phyloP scores from a whole-genome alignment of 257 asterid species.

The Penstemon eatonii region DNA sequence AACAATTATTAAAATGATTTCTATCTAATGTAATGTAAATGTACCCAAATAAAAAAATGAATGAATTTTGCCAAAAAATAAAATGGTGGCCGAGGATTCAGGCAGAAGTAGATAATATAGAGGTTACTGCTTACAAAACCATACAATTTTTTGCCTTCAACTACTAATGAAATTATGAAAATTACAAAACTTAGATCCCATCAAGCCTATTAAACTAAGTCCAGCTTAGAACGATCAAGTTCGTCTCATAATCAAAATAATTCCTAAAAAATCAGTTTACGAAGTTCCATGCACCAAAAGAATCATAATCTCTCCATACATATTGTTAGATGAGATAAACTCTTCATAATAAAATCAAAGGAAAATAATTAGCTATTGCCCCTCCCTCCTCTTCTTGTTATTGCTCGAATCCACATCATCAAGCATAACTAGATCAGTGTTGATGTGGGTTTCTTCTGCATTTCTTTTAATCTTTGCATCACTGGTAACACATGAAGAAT shows the following conservation, averaged over 20 bases:
- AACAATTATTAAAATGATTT: too few relatives aligned
- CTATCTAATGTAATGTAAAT: too few relatives aligned
- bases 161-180: neutral
- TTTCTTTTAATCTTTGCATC: constrained; percentile 43
- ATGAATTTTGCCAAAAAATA: too few relatives aligned
- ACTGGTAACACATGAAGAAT: constrained; percentile 16
- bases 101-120: neutral
- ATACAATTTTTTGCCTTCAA: neutral
- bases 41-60: too few relatives aligned
- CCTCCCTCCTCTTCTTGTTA: constrained; percentile 52
- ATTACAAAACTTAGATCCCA: constrained; percentile 36
- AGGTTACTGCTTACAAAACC: constrained; percentile 1
- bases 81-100: neutral
- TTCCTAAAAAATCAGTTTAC: constrained; percentile 33
- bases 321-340: constrained; percentile 40
- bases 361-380: constrained; percentile 32
- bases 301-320: constrained; percentile 45
- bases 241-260: constrained; percentile 40
- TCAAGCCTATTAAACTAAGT: constrained; percentile 31
- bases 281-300: constrained; percentile 45
- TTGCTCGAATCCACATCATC: constrained; percentile 41
- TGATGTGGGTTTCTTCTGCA: constrained; percentile 40
- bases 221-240: constrained; percentile 21
- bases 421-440: constrained; percentile 40
- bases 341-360: constrained; percentile 17